Evolutionary conservation across 1,284 basidiomycete genomes (phyloP).

Genomic region (Rhizoctonia solani): DNA sequence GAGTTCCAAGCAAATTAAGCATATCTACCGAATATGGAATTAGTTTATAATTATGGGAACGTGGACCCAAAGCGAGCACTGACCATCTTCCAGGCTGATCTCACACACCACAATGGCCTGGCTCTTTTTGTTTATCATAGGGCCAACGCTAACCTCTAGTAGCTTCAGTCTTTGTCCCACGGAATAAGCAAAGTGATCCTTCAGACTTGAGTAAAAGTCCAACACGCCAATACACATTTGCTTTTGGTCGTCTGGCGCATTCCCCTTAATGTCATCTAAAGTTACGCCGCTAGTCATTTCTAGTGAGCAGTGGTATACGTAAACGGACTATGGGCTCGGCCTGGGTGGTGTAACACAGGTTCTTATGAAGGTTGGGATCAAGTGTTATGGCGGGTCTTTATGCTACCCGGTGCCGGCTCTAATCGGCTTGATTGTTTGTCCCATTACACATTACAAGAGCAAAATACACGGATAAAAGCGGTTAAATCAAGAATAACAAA

Average conservation of each 20-base stretch:
- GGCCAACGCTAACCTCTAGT: constrained; percentile 17
- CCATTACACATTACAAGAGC: too few species aligned
- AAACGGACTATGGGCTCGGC: background rate
- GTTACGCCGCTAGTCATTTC: constrained; percentile 19
- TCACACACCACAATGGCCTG: constrained; percentile 31
- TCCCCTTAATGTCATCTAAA: constrained; percentile 18
- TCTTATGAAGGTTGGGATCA: background rate
- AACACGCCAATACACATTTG: constrained; percentile 27
- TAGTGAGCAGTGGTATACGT: background rate
- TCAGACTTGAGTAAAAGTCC: constrained; percentile 18
- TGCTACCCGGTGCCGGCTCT: too few species aligned
- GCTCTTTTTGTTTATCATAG: constrained; percentile 24
- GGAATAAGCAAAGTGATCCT: constrained; percentile 23
- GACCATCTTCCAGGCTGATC: constrained; percentile 33
- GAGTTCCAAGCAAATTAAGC: constrained; percentile 36
- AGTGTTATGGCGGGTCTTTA: too few species aligned
- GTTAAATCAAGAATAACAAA: too few species aligned
- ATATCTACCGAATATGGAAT: constrained; percentile 25
- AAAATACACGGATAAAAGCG: too few species aligned
- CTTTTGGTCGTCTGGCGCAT: constrained; percentile 27
- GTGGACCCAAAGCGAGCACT: background rate
- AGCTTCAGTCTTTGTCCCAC: constrained; percentile 26
- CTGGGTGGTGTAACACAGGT: background rate
- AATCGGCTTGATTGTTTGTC: too few species aligned
- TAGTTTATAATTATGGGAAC: background rate